Evolutionary conservation across 2,329 filamentous ascomycete genomes (phyloP), one percentile per base, ranked within the genome.

Genomic region (Alternaria postmessia): DNA sequence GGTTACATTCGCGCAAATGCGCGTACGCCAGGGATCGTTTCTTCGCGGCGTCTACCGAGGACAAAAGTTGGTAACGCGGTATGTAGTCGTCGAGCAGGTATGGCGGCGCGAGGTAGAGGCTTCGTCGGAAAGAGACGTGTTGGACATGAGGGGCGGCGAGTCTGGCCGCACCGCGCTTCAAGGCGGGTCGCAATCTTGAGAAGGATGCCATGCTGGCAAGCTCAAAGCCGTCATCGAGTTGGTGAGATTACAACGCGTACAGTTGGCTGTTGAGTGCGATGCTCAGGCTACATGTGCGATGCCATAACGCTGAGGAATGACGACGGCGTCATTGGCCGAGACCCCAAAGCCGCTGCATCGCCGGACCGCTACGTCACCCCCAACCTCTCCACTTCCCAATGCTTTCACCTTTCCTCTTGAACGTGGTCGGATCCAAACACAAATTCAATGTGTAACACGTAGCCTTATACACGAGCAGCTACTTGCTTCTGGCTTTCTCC

Each of bases 1-100:
- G 83, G 70, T 95, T 96, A 80, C 91, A 96, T 57, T 93, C 88
- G 12, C 85, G 82, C 28, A 96, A 82, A 74, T 96, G 91, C 1
- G 88, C 87, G 70, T 94, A 92, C 2, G 92, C 91, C 20, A 82
- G 80, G 1, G 89, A 89, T 11, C 91, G 87, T 75, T 96, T 96
- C 80, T 88, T 88, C 2, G 91, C 84, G 4, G 87, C 88, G 54
- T 94, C 89, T 3, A 86, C 76, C 1, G 90, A 87, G 2, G 88
- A 88, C 12, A 95, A 83, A 5, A 86, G 83, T 67, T 89, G 85
- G 73, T 93, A 93, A 49, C 89, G 87, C 1, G 92, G 91, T 12
- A 86, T 86, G 76, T 95, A 92, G 73, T 89, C 85, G 71, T 88
- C 86, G 3, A 95, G 85, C 20, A 95, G 85, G 75, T 91, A 95